Base-by-base conservation (phyloP, 2,329 filamentous ascomycete species). In the Microdochium bolleyi region DNA sequence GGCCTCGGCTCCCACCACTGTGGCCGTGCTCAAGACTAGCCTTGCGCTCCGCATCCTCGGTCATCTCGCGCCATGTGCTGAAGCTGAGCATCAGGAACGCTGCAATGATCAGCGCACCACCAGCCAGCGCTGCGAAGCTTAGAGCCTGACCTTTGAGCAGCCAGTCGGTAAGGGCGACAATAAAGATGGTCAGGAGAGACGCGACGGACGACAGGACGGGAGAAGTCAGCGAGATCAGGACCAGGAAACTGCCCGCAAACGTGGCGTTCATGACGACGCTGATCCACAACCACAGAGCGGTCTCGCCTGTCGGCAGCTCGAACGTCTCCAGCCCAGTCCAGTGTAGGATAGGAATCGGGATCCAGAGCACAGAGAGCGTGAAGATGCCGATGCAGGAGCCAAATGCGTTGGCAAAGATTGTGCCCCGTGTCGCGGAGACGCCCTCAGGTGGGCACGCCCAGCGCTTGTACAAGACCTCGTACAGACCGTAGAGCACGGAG, bases 401-500 rank as follows among this genome's bases (percentile, higher is more conserved):
- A 63, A 97, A 94, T 0, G 88, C 87, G 67, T 95, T 97, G 62
- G 94, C 92, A 61, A 99, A 97, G 55, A 97, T 85, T 77, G 95
- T 94, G 61, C 91, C 92, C n/a, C 92, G 84, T n/a, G 81, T 83
- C 0, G 94, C 83, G 46, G 82, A 86, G 52, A 85, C 88, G 50
- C 91, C 92, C 59, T 96, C 92, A 0, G 94, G 94, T 11, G 94
- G 94, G 66, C 94, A 99, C 14, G 92, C 92, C 55, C 85, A 84
- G 55, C 86, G 85, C 76, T 99, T 99, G 74, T 99, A 99, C 38
- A 99, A 70, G 5, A 99, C 94, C 70, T 99, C 94, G 70, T 99
- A 99, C 49, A 99, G 84, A 1, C 94, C 94, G 68, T 99, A 99
- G 19, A 99, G 78, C 7, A 99, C 85, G 58, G 88, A 94, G 10